These are phyloP conservation scores for Aurinia saxatilis DNA, from an alignment of 345 rosid genomes.

Conservation along the genomic window DNA sequence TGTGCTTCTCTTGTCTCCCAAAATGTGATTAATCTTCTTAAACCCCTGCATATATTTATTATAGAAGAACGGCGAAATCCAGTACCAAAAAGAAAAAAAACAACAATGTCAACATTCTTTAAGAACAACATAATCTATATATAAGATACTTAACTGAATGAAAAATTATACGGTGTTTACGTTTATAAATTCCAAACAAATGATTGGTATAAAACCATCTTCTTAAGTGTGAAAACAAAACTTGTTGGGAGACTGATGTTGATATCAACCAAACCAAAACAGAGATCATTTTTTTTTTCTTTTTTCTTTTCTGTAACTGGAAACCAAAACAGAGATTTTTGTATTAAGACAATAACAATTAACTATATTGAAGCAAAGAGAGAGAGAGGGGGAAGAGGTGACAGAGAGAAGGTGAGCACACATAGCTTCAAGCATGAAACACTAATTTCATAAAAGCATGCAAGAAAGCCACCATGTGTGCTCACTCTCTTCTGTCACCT, in stretches of 20 bases:
- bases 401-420: slow-evolving; percentile 92
- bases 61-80: not conserved
- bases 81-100: not conserved
- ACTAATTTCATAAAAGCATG: slow-evolving; percentile 30
- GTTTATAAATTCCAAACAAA: too few species aligned
- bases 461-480: slow-evolving; percentile 85
- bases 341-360: not conserved
- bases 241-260: too few species aligned
- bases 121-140: too few species aligned
- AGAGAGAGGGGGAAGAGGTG: slow-evolving; percentile 44
- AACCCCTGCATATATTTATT: not conserved
- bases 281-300: too few species aligned
- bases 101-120: not conserved
- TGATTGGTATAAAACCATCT: too few species aligned
- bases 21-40: not conserved
- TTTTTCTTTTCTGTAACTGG: too few species aligned
- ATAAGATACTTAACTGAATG: too few species aligned
- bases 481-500: slow-evolving; percentile 99
- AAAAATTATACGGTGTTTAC: too few species aligned
- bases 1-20: not conserved
- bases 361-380: not conserved
- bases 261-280: too few species aligned
- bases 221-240: too few species aligned
- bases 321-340: not conserved
- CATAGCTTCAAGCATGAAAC: slow-evolving; percentile 71